Evolutionary conservation across 2,329 filamentous ascomycete species (phyloP).

Genomic region (Claviceps sp.): DNA sequence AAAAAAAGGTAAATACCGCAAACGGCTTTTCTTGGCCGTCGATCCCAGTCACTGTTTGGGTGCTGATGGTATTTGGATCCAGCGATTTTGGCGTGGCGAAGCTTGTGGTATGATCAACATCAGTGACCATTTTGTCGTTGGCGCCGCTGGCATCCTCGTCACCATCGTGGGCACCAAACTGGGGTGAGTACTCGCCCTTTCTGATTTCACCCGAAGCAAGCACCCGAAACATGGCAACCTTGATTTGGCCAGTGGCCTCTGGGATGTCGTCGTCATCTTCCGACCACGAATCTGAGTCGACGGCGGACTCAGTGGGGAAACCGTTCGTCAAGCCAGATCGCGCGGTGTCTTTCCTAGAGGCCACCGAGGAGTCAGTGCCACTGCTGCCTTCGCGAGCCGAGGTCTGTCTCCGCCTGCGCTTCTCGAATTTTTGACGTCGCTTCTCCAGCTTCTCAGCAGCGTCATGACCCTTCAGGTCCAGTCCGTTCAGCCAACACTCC

Average conservation of each 20-base stretch:
- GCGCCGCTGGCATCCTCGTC: constrained; percentile 55
- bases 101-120: constrained; percentile 92
- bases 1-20: constrained; percentile 95
- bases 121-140: constrained; percentile 53
- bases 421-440: constrained; percentile 67
- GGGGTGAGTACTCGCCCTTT: constrained; percentile 92
- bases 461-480: constrained; percentile 89
- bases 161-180: constrained; percentile 93
- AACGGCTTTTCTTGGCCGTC: constrained; percentile 94
- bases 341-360: constrained; percentile 43
- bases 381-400: constrained; percentile 23
- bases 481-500: constrained; percentile 89
- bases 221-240: constrained; percentile 91
- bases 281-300: constrained; percentile 61
- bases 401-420: constrained; percentile 51
- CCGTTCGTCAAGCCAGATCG: constrained; percentile 69
- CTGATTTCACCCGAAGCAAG: constrained; percentile 94
- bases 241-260: constrained; percentile 94
- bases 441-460: constrained; percentile 82
- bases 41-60: constrained; percentile 96
- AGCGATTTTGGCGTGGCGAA: constrained; percentile 94
- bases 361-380: constrained; percentile 23
- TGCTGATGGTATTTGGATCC: constrained; percentile 95
- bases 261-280: constrained; percentile 78
- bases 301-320: constrained; percentile 56